Evolutionary conservation across 164 flowering plant genomes (phyloP).

Genomic region (Amborella trichopoda): DNA sequence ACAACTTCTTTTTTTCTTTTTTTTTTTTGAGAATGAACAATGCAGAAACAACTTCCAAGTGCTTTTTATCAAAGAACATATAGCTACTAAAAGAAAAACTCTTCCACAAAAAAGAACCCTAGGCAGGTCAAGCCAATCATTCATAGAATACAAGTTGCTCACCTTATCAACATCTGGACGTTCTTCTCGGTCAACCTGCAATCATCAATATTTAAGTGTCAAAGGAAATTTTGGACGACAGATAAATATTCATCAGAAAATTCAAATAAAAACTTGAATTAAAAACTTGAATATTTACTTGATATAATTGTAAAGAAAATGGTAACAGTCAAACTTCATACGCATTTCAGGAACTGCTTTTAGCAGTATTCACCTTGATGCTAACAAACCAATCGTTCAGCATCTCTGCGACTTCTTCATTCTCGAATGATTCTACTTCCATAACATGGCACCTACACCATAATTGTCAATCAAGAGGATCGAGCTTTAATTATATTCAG

Average conservation of each 20-base stretch:
- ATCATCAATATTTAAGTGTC: slow-evolving; percentile 5
- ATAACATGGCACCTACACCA: slow-evolving; percentile 97
- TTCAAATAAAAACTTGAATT: not conserved
- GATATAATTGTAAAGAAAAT: no score
- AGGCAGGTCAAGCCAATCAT: no score
- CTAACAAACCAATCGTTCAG: slow-evolving; percentile 91
- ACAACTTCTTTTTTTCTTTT: no score
- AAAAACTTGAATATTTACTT: not conserved
- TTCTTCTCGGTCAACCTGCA: slow-evolving; percentile 95
- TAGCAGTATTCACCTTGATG: slow-evolving; percentile 47
- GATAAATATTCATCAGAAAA: not conserved
- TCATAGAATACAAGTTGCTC: no score
- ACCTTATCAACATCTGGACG: slow-evolving; percentile 99
- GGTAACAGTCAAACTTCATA: no score
- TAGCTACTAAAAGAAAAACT: no score
- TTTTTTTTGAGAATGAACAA: no score
- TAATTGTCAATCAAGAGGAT: slow-evolving; percentile 1
- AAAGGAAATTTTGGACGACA: not conserved
- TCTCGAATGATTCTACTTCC: slow-evolving; percentile 97
- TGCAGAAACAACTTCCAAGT: no score
- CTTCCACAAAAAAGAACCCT: no score
- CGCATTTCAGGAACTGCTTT: not conserved
- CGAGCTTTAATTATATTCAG: no score
- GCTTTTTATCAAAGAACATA: no score
- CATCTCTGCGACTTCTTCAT: slow-evolving; percentile 71